Conservation (phyloP, 1,139 yeast species). For the Geotrichum klebahnii region DNA sequence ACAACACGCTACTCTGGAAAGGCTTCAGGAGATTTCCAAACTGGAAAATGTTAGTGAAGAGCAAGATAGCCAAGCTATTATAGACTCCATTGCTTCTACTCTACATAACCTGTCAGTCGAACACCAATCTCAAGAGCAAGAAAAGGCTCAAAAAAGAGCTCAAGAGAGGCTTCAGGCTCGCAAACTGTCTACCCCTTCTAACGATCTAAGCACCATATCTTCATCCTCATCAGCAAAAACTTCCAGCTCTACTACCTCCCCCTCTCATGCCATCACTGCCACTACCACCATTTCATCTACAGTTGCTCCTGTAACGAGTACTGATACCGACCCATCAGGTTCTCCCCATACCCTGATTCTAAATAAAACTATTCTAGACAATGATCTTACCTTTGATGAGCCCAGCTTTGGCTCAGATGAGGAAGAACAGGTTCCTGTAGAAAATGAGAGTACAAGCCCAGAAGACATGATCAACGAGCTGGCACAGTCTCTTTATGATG, state of each 20-base stretch:
- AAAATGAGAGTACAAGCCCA: not conserved
- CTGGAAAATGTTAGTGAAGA: not conserved
- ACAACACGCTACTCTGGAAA: conserved; percentile 5
- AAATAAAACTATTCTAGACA: not conserved
- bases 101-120: conserved; percentile 8
- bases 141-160: not conserved
- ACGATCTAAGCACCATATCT: not conserved
- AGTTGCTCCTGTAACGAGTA: not conserved
- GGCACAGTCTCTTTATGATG: conserved; percentile 17
- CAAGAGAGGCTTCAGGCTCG: too few relatives aligned
- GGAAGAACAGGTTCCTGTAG: too few relatives aligned
- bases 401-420: not conserved
- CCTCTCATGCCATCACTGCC: not conserved
- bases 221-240: not conserved
- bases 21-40: conserved; percentile 1
- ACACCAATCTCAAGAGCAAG: not conserved
- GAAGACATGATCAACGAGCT: conserved; percentile 11
- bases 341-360: not conserved
- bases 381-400: not conserved
- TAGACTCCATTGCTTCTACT: conserved; percentile 9
- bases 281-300: not conserved
- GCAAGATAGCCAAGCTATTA: conserved; percentile 6
- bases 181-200: too few relatives aligned
- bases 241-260: not conserved
- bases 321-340: not conserved